Base-by-base conservation (phyloP, 768 basidiomycete genomes). In the Leccinum imitatum region DNA sequence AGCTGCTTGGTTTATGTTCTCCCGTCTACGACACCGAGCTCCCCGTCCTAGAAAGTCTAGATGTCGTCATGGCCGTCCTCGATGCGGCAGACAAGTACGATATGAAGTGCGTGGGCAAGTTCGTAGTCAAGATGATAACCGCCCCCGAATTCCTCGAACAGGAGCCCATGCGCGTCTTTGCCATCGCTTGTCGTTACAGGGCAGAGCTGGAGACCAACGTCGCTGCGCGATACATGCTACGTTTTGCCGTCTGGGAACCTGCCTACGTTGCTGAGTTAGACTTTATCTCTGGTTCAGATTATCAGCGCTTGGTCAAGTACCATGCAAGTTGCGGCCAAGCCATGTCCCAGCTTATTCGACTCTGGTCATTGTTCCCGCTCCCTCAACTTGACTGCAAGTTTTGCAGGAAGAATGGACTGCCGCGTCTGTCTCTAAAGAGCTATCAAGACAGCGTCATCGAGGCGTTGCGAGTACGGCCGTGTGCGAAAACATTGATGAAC, bases 1-100 rank as follows among this genome's bases (percentile, higher is more conserved):
- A 77, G 37, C 67, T 84, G 6, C 76, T 85, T 21, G 71, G 77
- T 23, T 71, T 82, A 53, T 81, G 82, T 68, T 80, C 81, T 52
- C 84, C 84, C 11, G 71, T 80, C 63, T 79, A 77, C 63, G 73
- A 79, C 3, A 61, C 64, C 17, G 58, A 67, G 10, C 64, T 68
- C 25, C 69, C 78, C 21, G 61, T 63, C 33, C 54, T 76, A 71
- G 72, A 78, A 30, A 76, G 73, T 31, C 62, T 81, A 17, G 74
- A 77, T 48, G 74, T 78, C 27, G 73, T 83, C 46, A 77, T 76
- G 67, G 67, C 69, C 17, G 78, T 79, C 60, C 71, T 76, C 47
- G 77, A 79, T 50, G 78, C 82, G 3, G 83, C 79, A 3, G 72
- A 75, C 63, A 84, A 82, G 68, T 83, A 80, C 67, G 80, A 82